These are phyloP conservation scores for Pulveroboletus sp. DNA, from an alignment of 768 basidiomycete species.

Conservation along the genomic window DNA sequence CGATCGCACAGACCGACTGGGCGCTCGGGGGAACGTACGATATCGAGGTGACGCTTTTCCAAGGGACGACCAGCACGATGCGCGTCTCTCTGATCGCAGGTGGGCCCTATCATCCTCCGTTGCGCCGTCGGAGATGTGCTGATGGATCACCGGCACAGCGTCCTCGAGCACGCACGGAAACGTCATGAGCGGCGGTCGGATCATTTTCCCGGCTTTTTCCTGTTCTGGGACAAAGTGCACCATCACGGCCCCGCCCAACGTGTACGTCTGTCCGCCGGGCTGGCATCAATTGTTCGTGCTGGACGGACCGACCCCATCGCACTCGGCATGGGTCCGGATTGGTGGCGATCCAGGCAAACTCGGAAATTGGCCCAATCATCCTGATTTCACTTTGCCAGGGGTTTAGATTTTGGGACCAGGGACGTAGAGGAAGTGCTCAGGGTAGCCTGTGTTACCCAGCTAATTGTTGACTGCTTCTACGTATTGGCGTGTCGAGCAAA, in stretches of 20 bases:
- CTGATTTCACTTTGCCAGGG: constrained; percentile 67
- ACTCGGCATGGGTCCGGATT: constrained; percentile 71
- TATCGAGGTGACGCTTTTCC: constrained; percentile 44
- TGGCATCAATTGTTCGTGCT: constrained; percentile 77
- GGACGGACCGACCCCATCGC: constrained; percentile 75
- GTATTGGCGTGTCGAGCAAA: too few species aligned
- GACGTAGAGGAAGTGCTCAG: too few species aligned
- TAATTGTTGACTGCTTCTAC: too few species aligned
- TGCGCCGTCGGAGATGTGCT: neutral
- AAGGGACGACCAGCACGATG: constrained; percentile 45
- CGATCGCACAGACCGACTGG: constrained; percentile 61
- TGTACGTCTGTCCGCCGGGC: constrained; percentile 63
- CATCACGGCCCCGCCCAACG: constrained; percentile 73
- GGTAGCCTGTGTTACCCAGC: too few species aligned
- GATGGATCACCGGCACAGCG: constrained; percentile 34
- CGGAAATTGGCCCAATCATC: constrained; percentile 69
- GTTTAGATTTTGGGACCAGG: too few species aligned
- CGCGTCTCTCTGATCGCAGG: constrained; percentile 63
- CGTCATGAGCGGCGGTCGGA: constrained; percentile 62
- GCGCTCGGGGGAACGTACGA: constrained; percentile 47
- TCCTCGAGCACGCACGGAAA: constrained; percentile 78
- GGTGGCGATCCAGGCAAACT: constrained; percentile 69
- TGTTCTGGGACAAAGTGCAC: constrained; percentile 69
- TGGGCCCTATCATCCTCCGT: constrained; percentile 23
- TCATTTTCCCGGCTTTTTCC: constrained; percentile 68